Evolutionary conservation across 495 filamentous ascomycete genomes (phyloP), one percentile per base, ranked within the genome.

Genomic region (Aspergillus sclerotioniger): DNA sequence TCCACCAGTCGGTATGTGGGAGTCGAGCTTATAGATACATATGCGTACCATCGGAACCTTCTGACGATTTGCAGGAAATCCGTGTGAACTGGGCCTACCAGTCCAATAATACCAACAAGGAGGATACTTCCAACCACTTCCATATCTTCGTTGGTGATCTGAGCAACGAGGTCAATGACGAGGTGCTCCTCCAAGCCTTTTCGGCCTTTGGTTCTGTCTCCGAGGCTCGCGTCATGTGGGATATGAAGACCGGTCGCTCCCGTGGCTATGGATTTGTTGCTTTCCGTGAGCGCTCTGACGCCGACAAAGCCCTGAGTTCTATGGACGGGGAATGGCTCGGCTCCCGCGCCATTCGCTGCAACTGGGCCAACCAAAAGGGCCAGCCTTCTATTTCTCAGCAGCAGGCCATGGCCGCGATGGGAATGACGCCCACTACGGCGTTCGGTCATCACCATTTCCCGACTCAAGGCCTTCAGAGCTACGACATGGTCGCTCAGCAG

Each of bases 311-410:
- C 2, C 76, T 99, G 62, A 95, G 85, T 72, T 90, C 92, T 50
- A 99, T 98, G 94, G 94, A 99, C 70, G 93, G 95, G 53, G 95
- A 99, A 82, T 99, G 94, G 94, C 87, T 99, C 51, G 94, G 94
- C 49, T 98, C 95, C 60, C 91, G 94, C 52, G 94, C 95, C 4
- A 99, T 99, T 70, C 91, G 94, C 59, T 97, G 93, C 83, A 99
- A 99, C 79, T 99, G 94, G 94, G 94, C 94, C 52, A 99, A 99
- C 76, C 94, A 99, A 72, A 99, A 99, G 82, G 94, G 94, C 37
- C 94, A 99, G 67, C 94, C 94, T 46, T 98, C 95, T 1, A 96
- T 97, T 67, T 90, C 92, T 45, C 94, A 99, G 76, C 94, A 98
- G 74, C 90, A 94, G 71, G 90, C 92, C 29, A 93, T 99, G 90